These are phyloP conservation scores for Orbilia quercus DNA, from an alignment of 2,329 filamentous ascomycete species.

Conservation along the genomic window DNA sequence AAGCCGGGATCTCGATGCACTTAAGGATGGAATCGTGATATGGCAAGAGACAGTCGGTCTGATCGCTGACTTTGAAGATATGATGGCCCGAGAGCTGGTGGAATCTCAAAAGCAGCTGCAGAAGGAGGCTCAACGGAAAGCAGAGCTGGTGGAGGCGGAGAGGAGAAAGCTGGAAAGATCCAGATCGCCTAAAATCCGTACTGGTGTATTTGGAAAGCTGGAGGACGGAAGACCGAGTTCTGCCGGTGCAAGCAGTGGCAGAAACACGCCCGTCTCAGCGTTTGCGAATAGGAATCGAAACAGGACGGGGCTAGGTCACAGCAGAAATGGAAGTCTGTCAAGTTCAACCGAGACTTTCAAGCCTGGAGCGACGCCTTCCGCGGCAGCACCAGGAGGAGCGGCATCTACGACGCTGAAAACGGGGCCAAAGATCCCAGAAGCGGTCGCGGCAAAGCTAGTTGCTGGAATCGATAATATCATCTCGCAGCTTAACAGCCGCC, in stretches of 20 bases:
- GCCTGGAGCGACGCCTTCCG: conserved; percentile 4
- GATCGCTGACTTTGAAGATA: conserved; percentile 74
- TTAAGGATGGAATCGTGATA: conserved; percentile 74
- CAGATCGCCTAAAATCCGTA: conserved; percentile 66
- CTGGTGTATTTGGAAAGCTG: conserved; percentile 68
- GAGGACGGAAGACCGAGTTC: conserved; percentile 62
- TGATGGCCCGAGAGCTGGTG: conserved; percentile 69
- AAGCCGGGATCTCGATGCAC: conserved; percentile 72
- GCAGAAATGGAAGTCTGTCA: conserved; percentile 47
- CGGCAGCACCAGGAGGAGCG: not conserved
- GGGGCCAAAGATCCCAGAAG: conserved; percentile 42
- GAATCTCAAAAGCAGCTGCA: conserved; percentile 55
- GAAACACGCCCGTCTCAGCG: conserved; percentile 45
- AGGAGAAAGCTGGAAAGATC: conserved; percentile 59
- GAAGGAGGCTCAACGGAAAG: conserved; percentile 37
- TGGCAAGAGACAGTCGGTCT: conserved; percentile 74
- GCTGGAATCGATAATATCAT: conserved; percentile 54
- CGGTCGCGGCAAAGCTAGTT: conserved; percentile 35
- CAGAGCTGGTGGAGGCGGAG: conserved; percentile 61
- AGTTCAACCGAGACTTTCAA: conserved; percentile 55
- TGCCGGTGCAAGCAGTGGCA: conserved; percentile 44
- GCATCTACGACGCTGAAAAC: conserved; percentile 7
- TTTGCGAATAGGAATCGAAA: conserved; percentile 52
- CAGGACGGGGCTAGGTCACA: conserved; percentile 23
- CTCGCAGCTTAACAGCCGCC: conserved; percentile 61